Evolutionary conservation across 2,329 filamentous ascomycete species (phyloP), one percentile per base, ranked within the genome.

Genomic region (Sodiomyces alkalinus): DNA sequence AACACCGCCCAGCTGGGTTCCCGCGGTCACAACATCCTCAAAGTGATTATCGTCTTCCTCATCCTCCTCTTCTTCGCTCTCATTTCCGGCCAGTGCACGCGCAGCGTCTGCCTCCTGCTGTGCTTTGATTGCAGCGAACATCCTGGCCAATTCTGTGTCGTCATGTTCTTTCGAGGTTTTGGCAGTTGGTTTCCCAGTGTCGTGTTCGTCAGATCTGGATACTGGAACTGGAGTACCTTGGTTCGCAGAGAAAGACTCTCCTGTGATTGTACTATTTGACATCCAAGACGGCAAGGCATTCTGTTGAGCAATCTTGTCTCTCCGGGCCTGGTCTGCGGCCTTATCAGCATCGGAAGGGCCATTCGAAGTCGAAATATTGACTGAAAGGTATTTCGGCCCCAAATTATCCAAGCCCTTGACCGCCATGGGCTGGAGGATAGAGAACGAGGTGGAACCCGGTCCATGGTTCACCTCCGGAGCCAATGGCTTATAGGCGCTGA

Each of bases 211-310:
- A n/a, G n/a, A n/a, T n/a, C n/a, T n/a, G n/a, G n/a, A n/a, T n/a
- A n/a, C n/a, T n/a, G n/a, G n/a, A n/a, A 37, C 38, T 6, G 44
- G 44, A 17, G 48, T 43, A 24, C 58, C 58, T 16, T 53, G 46
- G 14, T 48, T 39, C 34, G 45, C 29, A 22, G 57, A 51, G 47
- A 69, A 78, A n/a, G 68, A 65, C 33, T 72, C 63, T 28, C 71
- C 70, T 4, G 63, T 72, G 26, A 81, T 66, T 2, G 76, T 81
- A 36, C 74, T 79, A 32, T 75, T 68, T 1, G 72, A 69, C 53
- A 81, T 79, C 74, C 78, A 82, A 7, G 63, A 55, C 3, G 78
- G 78, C 34, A 83, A 52, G 6, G 70, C 73, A 44, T 83, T 83
- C 44, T 80, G 73, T 39, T 62, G 58, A 2, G 73, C 69, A 36